Evolutionary conservation across 805 yeast genomes (phyloP).

Genomic region (Candida stauntonica): DNA sequence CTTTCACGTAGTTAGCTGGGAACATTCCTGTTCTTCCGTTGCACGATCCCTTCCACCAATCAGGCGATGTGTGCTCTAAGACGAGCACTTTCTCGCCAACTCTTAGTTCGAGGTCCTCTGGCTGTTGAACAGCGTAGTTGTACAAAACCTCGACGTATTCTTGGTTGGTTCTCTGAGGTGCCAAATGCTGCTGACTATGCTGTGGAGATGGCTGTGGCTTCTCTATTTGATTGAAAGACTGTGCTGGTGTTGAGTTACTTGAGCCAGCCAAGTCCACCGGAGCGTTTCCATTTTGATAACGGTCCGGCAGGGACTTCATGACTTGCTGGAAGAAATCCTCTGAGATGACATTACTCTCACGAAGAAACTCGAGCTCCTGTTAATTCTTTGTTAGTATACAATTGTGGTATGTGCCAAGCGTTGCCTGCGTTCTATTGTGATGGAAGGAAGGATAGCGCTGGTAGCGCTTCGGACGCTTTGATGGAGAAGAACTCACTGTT

Average conservation of each 20-base stretch:
- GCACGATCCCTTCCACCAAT: constrained; percentile 87
- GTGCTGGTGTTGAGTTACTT: constrained; percentile 22
- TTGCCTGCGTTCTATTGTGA: too few species aligned
- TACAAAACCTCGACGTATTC: constrained; percentile 65
- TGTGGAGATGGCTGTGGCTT: constrained; percentile 16
- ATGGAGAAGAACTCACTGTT: constrained; percentile 31
- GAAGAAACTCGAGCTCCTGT: constrained; percentile 70
- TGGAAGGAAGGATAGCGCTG: neutral
- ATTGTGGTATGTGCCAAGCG: too few species aligned
- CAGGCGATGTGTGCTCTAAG: constrained; percentile 67
- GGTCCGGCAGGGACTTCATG: constrained; percentile 48
- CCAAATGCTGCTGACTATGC: constrained; percentile 12
- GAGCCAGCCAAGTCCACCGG: constrained; percentile 38
- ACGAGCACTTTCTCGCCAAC: constrained; percentile 70
- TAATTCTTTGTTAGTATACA: too few species aligned
- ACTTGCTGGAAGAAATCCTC: constrained; percentile 50
- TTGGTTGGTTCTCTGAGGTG: constrained; percentile 23
- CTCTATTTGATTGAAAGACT: constrained; percentile 25
- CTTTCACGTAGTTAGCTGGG: constrained; percentile 80
- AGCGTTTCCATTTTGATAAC: constrained; percentile 46
- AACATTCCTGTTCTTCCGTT: constrained; percentile 70
- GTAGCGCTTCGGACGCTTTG: neutral
- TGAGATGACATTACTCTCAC: constrained; percentile 69
- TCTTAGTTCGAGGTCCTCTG: constrained; percentile 62
- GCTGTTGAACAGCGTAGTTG: constrained; percentile 69